Percentiles rank a stretch among this genome's conserved stretches.
Conservation (phyloP, 495 filamentous ascomycete genomes). For the Parathielavia appendiculata region DNA sequence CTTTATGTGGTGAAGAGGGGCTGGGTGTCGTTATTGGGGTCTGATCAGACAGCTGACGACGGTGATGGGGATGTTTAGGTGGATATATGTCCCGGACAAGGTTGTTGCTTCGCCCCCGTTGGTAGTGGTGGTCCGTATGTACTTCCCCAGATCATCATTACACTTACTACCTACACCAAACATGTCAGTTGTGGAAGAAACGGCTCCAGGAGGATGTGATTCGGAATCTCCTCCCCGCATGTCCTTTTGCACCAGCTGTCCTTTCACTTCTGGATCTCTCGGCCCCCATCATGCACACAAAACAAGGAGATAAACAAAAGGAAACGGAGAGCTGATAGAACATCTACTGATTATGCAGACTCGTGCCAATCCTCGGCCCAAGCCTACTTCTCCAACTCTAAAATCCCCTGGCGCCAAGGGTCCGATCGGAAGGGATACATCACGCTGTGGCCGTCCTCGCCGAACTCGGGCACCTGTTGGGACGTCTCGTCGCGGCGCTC, state of each 20-base stretch:
- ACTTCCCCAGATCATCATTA: too few relatives aligned
- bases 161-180: too few relatives aligned
- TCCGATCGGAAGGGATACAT: conserved; percentile 54
- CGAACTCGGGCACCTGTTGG: conserved; percentile 12
- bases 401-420: conserved; percentile 45
- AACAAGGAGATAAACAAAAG: too few relatives aligned
- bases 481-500: not conserved
- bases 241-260: too few relatives aligned
- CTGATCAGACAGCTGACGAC: not conserved
- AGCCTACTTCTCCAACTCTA: conserved; percentile 46
- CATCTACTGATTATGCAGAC: too few relatives aligned
- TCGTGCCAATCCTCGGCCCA: conserved; percentile 51
- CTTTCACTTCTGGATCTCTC: too few relatives aligned
- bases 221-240: too few relatives aligned
- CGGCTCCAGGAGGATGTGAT: too few relatives aligned
- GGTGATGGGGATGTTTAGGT: conserved; percentile 26
- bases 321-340: too few relatives aligned
- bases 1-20: too few relatives aligned
- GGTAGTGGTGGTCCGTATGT: conserved; percentile 46
- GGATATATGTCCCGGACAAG: conserved; percentile 51
- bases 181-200: too few relatives aligned
- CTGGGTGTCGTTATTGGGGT: not conserved
- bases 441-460: conserved; percentile 43
- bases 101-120: conserved; percentile 47
- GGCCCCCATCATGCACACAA: too few relatives aligned